Evolutionary conservation across 768 basidiomycete species (phyloP), one percentile per base, ranked within the genome.

Genomic region (Tricholoma matsutake): DNA sequence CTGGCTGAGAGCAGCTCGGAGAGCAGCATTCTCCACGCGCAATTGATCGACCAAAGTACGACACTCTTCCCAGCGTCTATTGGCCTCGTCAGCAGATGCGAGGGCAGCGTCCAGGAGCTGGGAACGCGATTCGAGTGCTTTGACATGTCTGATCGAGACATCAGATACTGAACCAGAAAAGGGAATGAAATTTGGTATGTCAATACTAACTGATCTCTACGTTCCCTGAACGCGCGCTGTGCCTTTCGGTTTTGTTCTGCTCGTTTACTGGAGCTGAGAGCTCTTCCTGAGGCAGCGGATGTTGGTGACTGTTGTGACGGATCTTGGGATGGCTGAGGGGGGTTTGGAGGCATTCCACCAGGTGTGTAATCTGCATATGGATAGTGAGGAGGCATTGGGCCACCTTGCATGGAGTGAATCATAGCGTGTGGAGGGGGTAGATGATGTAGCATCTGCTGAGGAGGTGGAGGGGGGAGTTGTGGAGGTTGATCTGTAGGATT

Each of bases 161-260:
- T 39, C 37, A 68, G 56, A 34, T 14, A 22, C 39, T 45, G 56
- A 53, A 20, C 37, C 52, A 25, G 47, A 62, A 58, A 72, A 34
- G 32, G 14, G 53, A 32, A 57, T 39, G 59, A 37, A 58, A 55
- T 59, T 4, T 62, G 60, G 43, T 58, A 58, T 60, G 20, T 59
- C n/a, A 32, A 83, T 89, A 74, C 54, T 29, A 58, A 94, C 92
- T 91, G 88, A 76, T 97, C 94, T 68, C 94, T 79, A 31, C 94
- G 85, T 71, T 95, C 91, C 62, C 94, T 79, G 73, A 96, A 97
- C 1, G 93, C 94, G 43, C 94, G 83, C 75, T 97, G 94, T 0
- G 94, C 94, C 73, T 94, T 95, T 66, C 94, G 83, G 73, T 97
- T 97, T 78, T 97, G 94, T 68, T 96, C 94, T 45, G 94, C 94